phyloP scores from a whole-genome alignment of 2,329 filamentous ascomycete genomes.

The Myrmaecium sp. region DNA sequence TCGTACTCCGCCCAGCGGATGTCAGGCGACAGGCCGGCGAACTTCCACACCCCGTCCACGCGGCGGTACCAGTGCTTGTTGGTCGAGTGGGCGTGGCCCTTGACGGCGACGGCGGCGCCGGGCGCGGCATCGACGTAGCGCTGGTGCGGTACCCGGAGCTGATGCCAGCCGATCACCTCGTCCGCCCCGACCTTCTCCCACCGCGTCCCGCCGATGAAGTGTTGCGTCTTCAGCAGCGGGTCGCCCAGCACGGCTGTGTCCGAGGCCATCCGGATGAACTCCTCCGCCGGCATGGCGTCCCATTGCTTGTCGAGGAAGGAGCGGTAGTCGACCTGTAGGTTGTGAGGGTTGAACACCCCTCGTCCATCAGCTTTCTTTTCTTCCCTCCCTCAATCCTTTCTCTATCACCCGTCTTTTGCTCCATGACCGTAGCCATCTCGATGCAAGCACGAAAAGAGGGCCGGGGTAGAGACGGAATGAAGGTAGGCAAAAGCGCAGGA shows the following conservation, averaged over 20 bases:
- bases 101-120: slow-evolving; percentile 30
- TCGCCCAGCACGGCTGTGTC: slow-evolving; percentile 36
- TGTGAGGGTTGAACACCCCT: slow-evolving; percentile 3
- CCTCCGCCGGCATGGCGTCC: slow-evolving; percentile 38
- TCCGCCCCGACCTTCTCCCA: slow-evolving; percentile 33
- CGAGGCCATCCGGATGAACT: slow-evolving; percentile 36
- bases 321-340: slow-evolving; percentile 48
- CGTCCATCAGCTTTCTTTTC: neutral
- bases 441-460: neutral
- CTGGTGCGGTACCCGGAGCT: slow-evolving; percentile 42
- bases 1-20: slow-evolving; percentile 40
- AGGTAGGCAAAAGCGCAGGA: no score
- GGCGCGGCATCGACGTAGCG: slow-evolving; percentile 32
- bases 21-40: slow-evolving; percentile 36
- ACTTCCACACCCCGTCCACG: slow-evolving; percentile 42
- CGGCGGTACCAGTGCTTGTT: slow-evolving; percentile 39
- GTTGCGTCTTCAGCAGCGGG: slow-evolving; percentile 37
- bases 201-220: slow-evolving; percentile 36
- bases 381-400: slow-evolving; percentile 1
- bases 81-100: slow-evolving; percentile 39
- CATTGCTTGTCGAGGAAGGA: slow-evolving; percentile 38
- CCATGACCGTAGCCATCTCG: slow-evolving; percentile 2
- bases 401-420: neutral
- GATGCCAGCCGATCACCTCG: slow-evolving; percentile 36
- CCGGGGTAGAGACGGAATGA: neutral